A percentile compares a stretch with the other conserved stretches of the same genome.
Conservation (phyloP, 768 basidiomycete species). For the Dendrothele bispora region DNA sequence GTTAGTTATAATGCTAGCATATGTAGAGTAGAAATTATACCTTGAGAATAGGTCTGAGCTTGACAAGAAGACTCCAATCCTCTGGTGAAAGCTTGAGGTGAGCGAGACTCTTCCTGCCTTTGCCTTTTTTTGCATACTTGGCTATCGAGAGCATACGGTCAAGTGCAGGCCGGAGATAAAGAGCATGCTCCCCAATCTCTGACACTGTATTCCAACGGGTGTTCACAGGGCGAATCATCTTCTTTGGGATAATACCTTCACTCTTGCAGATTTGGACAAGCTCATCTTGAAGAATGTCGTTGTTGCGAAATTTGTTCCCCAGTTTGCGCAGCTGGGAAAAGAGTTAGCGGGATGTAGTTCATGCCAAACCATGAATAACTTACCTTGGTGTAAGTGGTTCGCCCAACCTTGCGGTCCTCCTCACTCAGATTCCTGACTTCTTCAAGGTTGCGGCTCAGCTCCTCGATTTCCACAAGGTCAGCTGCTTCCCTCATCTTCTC, state of each 20-base stretch:
- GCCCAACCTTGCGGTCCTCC: too few relatives aligned
- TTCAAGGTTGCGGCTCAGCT: neutral
- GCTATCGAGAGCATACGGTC: neutral
- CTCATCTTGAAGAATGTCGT: neutral
- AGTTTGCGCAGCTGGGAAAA: neutral
- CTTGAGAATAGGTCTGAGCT: slow-evolving; percentile 11
- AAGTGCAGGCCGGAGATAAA: slow-evolving; percentile 8
- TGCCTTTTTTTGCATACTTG: too few relatives aligned
- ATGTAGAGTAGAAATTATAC: neutral
- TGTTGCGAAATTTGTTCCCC: neutral
- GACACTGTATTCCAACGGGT: slow-evolving; percentile 26
- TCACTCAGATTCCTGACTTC: neutral
- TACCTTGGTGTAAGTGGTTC: too few relatives aligned
- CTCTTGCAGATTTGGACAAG: neutral
- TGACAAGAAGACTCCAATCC: slow-evolving; percentile 15
- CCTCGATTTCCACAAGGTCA: neutral
- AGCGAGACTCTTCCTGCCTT: neutral
- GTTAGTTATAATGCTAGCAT: neutral
- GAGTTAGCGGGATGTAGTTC: too few relatives aligned
- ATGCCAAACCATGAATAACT: too few relatives aligned
- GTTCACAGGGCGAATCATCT: slow-evolving; percentile 19
- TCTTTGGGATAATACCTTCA: neutral
- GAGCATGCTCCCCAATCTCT: slow-evolving; percentile 14
- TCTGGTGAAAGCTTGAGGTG: slow-evolving; percentile 2
- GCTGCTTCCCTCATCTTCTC: too few relatives aligned